phyloP scores from a whole-genome alignment of 208 protist species.

The Leishmania tarentolae region DNA sequence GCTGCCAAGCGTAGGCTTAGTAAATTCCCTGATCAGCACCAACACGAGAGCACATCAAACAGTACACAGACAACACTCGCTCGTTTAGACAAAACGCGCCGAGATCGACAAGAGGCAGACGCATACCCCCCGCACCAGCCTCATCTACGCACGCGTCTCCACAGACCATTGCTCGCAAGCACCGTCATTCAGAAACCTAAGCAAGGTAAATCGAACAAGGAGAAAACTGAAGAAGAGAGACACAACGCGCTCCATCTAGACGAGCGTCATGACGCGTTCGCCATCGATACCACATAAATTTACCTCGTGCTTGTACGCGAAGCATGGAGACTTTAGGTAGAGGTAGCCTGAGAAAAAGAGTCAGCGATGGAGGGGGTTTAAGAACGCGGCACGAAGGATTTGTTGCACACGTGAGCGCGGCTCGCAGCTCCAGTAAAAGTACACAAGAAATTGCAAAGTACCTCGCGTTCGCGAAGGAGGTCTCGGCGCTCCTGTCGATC shows the following conservation, averaged over 20 bases:
- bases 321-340: not conserved
- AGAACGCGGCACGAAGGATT: not conserved
- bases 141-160: not conserved
- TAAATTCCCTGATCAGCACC: not conserved
- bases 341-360: not conserved
- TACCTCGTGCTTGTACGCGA: not conserved
- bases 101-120: not conserved
- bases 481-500: not conserved
- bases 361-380: too few relatives aligned
- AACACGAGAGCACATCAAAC: not conserved
- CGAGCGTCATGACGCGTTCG: not conserved
- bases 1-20: not conserved
- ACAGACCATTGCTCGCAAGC: not conserved
- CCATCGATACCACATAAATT: not conserved
- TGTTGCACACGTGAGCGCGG: not conserved
- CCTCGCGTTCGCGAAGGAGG: not conserved
- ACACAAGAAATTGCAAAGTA: not conserved
- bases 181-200: not conserved
- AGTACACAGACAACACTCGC: not conserved
- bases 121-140: not conserved
- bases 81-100: constrained; percentile 11
- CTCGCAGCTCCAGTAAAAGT: not conserved
- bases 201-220: not conserved
- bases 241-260: not conserved
- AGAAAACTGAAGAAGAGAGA: not conserved